Evolutionary conservation across 495 filamentous ascomycete species (phyloP).

Genomic region (Podospora fimiseda): DNA sequence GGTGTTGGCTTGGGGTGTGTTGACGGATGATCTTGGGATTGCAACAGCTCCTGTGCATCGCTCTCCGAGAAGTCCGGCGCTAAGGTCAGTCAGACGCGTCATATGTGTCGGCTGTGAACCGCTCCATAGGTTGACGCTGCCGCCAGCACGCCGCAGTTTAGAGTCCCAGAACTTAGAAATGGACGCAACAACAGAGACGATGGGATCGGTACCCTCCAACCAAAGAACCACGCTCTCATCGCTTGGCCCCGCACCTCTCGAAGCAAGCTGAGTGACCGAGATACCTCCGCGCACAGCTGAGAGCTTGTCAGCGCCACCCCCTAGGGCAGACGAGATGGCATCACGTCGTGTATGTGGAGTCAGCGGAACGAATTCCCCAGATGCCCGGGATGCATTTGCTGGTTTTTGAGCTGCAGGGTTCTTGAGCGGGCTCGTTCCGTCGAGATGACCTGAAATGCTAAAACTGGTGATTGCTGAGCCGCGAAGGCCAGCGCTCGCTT

Average conservation of each 20-base stretch:
- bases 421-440: constrained; percentile 40
- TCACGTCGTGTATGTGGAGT: constrained; percentile 72
- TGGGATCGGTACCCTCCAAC: constrained; percentile 53
- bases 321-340: constrained; percentile 26
- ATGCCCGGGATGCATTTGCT: constrained; percentile 21
- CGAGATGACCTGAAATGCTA: constrained; percentile 61
- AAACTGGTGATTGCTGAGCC: constrained; percentile 62
- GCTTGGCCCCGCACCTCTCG: constrained; percentile 40
- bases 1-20: constrained; percentile 16
- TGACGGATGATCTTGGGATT: constrained; percentile 35
- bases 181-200: constrained; percentile 56
- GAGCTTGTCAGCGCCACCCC: constrained; percentile 31
- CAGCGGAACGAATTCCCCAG: constrained; percentile 63
- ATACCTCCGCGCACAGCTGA: constrained; percentile 54
- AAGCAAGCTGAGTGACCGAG: constrained; percentile 42
- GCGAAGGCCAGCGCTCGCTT: constrained; percentile 50
- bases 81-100: constrained; percentile 41
- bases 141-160: constrained; percentile 50
- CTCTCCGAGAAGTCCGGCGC: constrained; percentile 58
- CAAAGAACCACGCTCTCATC: constrained; percentile 66
- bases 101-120: constrained; percentile 41
- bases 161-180: constrained; percentile 61
- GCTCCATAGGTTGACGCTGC: constrained; percentile 54
- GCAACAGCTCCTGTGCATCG: constrained; percentile 54
- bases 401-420: constrained; percentile 43